Evolutionary conservation across 306 rosid species (phyloP).

Genomic region (Rosa persica): DNA sequence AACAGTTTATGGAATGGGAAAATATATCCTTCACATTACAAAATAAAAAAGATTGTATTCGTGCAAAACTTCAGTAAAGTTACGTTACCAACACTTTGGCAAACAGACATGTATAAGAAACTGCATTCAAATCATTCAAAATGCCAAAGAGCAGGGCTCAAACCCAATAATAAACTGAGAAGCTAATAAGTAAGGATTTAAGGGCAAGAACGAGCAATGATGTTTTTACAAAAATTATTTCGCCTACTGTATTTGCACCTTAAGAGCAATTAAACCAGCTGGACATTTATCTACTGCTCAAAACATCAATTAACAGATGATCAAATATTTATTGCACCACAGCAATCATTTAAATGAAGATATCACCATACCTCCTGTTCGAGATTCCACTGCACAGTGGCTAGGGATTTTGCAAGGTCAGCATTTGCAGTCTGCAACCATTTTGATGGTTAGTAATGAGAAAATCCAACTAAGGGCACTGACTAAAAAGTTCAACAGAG

Average conservation of each 20-base stretch:
- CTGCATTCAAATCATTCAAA: background rate
- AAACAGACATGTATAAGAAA: background rate
- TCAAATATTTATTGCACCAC: background rate
- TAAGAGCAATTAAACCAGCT: slow-evolving; percentile 10
- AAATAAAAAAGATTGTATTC: background rate
- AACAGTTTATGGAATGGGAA: background rate
- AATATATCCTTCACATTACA: background rate
- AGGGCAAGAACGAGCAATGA: background rate
- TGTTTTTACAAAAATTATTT: background rate
- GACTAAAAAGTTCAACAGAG: slow-evolving; percentile 26
- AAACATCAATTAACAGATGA: background rate
- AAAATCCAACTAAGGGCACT: slow-evolving; percentile 22
- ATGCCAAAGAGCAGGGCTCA: background rate
- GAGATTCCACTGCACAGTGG: slow-evolving; percentile 82
- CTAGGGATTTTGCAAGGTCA: slow-evolving; percentile 89
- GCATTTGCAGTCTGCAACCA: slow-evolving; percentile 86
- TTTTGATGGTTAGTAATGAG: slow-evolving; percentile 39
- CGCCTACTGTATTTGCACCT: background rate
- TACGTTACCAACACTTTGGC: background rate
- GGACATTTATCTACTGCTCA: background rate
- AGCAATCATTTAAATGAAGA: slow-evolving; percentile 29
- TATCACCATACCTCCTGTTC: slow-evolving; percentile 75
- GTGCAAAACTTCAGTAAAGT: background rate
- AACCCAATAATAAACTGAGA: background rate
- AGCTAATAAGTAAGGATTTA: background rate